Evolutionary conservation across 306 rosid species (phyloP).

Genomic region (Gillenia trifoliata): DNA sequence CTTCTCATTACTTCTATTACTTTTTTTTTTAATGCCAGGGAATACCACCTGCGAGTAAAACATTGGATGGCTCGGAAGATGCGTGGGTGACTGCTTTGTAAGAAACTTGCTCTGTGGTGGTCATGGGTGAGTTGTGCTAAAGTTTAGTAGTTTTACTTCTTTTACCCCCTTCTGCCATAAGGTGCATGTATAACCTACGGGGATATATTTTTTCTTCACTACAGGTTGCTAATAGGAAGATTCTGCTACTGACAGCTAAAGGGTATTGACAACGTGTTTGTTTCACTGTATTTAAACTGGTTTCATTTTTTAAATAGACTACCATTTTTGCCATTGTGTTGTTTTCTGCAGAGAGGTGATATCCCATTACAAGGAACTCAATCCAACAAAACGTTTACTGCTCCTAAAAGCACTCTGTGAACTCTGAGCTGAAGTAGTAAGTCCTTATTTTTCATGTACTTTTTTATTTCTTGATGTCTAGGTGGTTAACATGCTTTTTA

Average conservation of each 20-base stretch:
- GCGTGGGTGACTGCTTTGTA: conserved; percentile 79
- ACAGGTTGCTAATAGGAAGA: conserved; percentile 85
- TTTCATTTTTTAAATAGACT: too few species aligned
- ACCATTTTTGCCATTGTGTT: too few species aligned
- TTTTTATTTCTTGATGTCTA: too few species aligned
- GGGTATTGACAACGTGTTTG: conserved; percentile 43
- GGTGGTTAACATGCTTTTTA: too few species aligned
- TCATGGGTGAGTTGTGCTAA: conserved; percentile 62
- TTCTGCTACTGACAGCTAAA: conserved; percentile 61
- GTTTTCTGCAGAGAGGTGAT: too few species aligned
- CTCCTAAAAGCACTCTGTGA: too few species aligned
- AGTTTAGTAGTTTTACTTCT: neutral
- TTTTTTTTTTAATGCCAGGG: conserved; percentile 51
- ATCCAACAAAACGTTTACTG: too few species aligned
- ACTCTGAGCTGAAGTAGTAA: too few species aligned
- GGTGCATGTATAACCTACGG: neutral
- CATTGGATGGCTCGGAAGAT: conserved; percentile 45
- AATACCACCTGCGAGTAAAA: conserved; percentile 62
- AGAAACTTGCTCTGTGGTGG: conserved; percentile 79
- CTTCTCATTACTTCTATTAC: neutral
- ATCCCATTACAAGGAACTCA: too few species aligned
- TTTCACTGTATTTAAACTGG: neutral
- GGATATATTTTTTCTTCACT: conserved; percentile 13
- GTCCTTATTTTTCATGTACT: too few species aligned
- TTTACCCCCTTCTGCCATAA: neutral